phyloP scores from a whole-genome alignment of 192 early-diverging fungal genomes.

The Podila verticillata region DNA sequence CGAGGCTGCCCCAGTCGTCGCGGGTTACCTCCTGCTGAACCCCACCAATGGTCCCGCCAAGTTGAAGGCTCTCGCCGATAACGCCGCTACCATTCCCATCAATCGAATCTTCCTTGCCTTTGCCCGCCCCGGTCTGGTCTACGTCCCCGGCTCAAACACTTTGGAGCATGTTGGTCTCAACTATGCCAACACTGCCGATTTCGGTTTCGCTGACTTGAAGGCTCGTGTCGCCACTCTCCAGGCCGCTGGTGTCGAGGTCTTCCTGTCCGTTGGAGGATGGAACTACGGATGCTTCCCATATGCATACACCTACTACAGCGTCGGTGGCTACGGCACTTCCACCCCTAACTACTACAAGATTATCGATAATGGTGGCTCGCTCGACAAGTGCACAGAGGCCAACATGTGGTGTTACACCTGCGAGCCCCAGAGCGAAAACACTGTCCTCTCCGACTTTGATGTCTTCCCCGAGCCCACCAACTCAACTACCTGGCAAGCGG shows the following conservation, averaged over 20 bases:
- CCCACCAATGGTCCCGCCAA: slow-evolving; percentile 38
- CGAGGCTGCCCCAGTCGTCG: slow-evolving; percentile 26
- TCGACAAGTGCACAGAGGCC: slow-evolving; percentile 31
- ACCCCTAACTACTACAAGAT: slow-evolving; percentile 54
- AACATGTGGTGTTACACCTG: slow-evolving; percentile 56
- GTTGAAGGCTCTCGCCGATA: slow-evolving; percentile 43
- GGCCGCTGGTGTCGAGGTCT: slow-evolving; percentile 39
- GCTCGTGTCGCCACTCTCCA: slow-evolving; percentile 14
- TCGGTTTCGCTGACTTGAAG: slow-evolving; percentile 44
- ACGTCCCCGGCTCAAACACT: slow-evolving; percentile 47
- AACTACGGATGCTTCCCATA: slow-evolving; percentile 54
- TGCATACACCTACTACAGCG: slow-evolving; percentile 45
- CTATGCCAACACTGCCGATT: slow-evolving; percentile 33
- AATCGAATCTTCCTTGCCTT: slow-evolving; percentile 38
- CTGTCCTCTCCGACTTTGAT: slow-evolving; percentile 38
- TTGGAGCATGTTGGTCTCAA: slow-evolving; percentile 34
- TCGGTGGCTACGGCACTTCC: slow-evolving; percentile 46
- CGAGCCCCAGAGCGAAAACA: slow-evolving; percentile 44
- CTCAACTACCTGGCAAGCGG: slow-evolving; percentile 28
- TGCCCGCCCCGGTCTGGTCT: slow-evolving; percentile 42
- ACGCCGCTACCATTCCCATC: slow-evolving; percentile 39
- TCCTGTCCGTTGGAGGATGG: slow-evolving; percentile 50
- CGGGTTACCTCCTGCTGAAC: slow-evolving; percentile 37
- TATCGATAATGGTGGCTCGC: slow-evolving; percentile 19
- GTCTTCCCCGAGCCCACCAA: slow-evolving; percentile 48